Evolutionary conservation across 768 basidiomycete species (phyloP), one percentile per base, ranked within the genome.

Genomic region (Lentinula aciculospora): DNA sequence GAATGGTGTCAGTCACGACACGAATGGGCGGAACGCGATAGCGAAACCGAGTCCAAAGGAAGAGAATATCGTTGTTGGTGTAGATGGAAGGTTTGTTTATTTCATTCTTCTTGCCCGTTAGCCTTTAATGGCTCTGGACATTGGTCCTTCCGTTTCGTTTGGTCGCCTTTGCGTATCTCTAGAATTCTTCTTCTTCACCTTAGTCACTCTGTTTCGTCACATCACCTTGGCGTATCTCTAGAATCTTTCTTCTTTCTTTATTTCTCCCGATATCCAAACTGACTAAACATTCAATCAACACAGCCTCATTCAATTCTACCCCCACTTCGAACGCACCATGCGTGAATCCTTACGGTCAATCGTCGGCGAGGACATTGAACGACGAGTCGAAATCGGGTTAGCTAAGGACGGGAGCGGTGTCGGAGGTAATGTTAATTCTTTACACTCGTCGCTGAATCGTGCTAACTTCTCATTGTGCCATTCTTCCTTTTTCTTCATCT

Each of bases 341-440:
- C 81, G 93, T 17, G 83, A 85, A 44, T 86, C 94, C 0, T 69
- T 99, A 51, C 75, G 81, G n/a, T 67, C 73, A 3, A 67, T 98
- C 21, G 83, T 98, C 2, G 96, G 96, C 2, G 76, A 82, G 39
- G 85, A 90, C 31, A 84, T 90, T 6, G 93, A 95, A 75, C 77
- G 83, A 65, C 76, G 84, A 29, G 85, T 97, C 0, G 80, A 87
- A 49, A 90, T 98, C 64, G 96, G 93, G 36, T 69, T 98, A 68
- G 97, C 97, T 3, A 98, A 97, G 71, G 97, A 99, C 64, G 97
- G 97, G 12, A 95, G 92, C 66, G 97, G 96, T 36, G 94, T 94
- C 40, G 97, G 97, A 67, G 96, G 95, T 97, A 70, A 74, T 89
- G 70, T 49, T 36, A n/a, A 17, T 17, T 40, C 23, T 46, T 51